Evolutionary conservation across 148 eudicot genomes (phyloP).

Genomic region (Suaeda aralocaspica): DNA sequence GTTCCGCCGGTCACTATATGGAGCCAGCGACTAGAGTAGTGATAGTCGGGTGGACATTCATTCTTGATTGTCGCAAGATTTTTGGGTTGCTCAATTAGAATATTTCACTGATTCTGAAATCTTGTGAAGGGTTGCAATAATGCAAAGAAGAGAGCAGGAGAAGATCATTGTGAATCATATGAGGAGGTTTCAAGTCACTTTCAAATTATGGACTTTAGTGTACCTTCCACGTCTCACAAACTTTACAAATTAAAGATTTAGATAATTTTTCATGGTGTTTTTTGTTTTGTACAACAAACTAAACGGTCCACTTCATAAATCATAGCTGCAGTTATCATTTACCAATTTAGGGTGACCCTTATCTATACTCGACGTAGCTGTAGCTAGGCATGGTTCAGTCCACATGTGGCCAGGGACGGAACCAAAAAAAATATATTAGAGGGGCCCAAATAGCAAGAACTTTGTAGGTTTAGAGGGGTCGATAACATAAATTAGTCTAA

Average conservation of each 20-base stretch:
- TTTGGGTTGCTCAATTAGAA: too few species aligned
- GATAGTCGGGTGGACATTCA: too few species aligned
- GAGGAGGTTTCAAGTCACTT: slow-evolving; percentile 21
- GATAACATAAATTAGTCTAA: too few species aligned
- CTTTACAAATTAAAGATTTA: background rate
- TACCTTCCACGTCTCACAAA: slow-evolving; percentile 11
- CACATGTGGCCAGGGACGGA: background rate
- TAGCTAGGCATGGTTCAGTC: too few species aligned
- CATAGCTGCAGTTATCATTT: background rate
- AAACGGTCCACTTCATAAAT: slow-evolving; percentile 5
- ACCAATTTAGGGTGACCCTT: background rate
- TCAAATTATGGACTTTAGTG: slow-evolving; percentile 16
- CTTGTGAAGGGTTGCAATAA: background rate
- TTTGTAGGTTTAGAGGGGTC: too few species aligned
- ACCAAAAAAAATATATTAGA: too few species aligned
- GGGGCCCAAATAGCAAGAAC: too few species aligned
- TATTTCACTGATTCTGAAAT: too few species aligned
- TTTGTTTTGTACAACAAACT: slow-evolving; percentile 16
- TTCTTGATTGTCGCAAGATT: too few species aligned
- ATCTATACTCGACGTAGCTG: background rate
- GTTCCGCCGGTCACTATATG: too few species aligned
- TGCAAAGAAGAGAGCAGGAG: background rate
- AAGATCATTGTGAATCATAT: slow-evolving; percentile 13
- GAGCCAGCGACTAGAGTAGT: too few species aligned
- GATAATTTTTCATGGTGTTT: background rate